Evolutionary conservation across 1,284 basidiomycete species (phyloP), one percentile per base, ranked within the genome.

Genomic region (Melanopsichium pennsylvanicum): DNA sequence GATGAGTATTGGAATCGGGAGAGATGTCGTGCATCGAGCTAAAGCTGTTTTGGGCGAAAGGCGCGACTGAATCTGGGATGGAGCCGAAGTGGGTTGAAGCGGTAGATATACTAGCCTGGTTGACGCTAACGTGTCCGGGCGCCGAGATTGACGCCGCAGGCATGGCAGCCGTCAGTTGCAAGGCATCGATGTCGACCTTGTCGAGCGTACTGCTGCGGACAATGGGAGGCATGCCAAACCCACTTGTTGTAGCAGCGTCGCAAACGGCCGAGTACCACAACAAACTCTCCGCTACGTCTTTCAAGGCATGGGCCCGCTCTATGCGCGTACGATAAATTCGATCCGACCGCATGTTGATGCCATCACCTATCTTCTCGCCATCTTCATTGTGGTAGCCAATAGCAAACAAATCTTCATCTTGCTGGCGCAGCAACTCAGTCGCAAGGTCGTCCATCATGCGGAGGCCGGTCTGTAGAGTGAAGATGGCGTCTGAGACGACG

Each of bases 361-460:
- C 31, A 26, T 57, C 48, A 26, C 46, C 52, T 10, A 67, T 57
- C 4, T 34, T 42, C 16, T 34, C 45, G 22, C 63, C 63, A n/a
- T 67, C 63, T 8, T 36, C 48, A 33, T 46, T 41, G 45, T 57
- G 45, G 32, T 54, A 67, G 33, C 63, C 63, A 15, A 67, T 31
- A 11, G 52, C 49, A 23, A 56, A 61, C 23, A 67, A 58, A 4
- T 57, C 49, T 16, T 67, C 63, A 15, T 57, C 47, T 26, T 67
- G 63, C 29, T 67, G 63, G 9, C 63, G 42, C 34, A 60, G 21
- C 31, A 67, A 35, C n/a, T 67, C 58, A 11, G 63, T 57, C 5
- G 63, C 51, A n/a, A 67, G 41, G 13, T 67, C 57, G 49, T 67
- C 63, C 52, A 67, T 58, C 63, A 67, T 61, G 22, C 52, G 50